Evolutionary conservation across 768 basidiomycete species (phyloP).

Genomic region (Roridomyces roridus): DNA sequence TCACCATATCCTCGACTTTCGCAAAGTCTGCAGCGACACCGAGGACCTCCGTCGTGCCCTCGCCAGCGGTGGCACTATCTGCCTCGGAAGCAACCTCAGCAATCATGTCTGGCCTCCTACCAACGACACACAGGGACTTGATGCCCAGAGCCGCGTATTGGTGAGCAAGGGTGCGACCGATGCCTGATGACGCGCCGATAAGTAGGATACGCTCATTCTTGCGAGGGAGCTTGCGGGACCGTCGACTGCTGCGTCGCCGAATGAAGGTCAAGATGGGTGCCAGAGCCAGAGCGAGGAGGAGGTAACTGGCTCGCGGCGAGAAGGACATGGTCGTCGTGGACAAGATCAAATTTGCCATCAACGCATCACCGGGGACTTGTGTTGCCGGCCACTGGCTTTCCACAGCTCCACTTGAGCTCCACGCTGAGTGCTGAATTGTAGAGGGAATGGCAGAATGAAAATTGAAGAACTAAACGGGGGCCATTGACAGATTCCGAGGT

Average conservation of each 20-base stretch:
- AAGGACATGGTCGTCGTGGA: not conserved
- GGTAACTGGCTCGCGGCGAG: not conserved
- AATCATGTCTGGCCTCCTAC: constrained; percentile 62
- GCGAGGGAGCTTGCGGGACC: constrained; percentile 45
- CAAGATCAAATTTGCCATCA: too few species aligned
- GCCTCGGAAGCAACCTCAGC: constrained; percentile 68
- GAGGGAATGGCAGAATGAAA: too few species aligned
- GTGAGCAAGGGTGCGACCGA: constrained; percentile 74
- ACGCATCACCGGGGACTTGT: too few species aligned
- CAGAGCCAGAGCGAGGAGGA: constrained; percentile 12
- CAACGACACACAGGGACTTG: constrained; percentile 73
- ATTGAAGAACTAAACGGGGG: too few species aligned
- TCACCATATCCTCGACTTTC: constrained; percentile 69
- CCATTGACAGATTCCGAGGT: too few species aligned
- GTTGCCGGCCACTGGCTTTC: too few species aligned
- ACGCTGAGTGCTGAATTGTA: too few species aligned
- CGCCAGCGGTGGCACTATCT: constrained; percentile 35
- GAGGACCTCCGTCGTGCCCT: constrained; percentile 46
- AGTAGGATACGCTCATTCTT: constrained; percentile 75
- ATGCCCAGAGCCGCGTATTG: constrained; percentile 77
- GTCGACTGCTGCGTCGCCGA: constrained; percentile 22
- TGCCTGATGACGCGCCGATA: constrained; percentile 84
- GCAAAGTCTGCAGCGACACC: constrained; percentile 68
- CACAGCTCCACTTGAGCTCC: too few species aligned
- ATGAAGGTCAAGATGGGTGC: not conserved